These are phyloP conservation scores for Zygotorulaspora sp. DNA, from an alignment of 805 yeast genomes.

Conservation along the genomic window DNA sequence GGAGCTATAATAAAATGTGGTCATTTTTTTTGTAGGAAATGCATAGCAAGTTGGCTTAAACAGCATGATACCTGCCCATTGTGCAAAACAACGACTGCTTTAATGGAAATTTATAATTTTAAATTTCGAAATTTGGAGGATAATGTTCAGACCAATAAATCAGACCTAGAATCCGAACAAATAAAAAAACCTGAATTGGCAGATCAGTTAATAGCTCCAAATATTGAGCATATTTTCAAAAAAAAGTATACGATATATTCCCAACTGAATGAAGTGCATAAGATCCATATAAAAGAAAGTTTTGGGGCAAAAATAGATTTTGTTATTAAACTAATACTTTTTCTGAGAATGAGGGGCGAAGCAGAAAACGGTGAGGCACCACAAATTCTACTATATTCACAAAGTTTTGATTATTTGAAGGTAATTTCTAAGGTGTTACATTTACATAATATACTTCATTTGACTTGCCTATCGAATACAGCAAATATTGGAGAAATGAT, in stretches of 20 bases:
- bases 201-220: background rate
- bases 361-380: conserved; percentile 38
- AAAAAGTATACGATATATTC: conserved; percentile 24
- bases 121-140: conserved; percentile 39
- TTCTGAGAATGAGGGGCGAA: conserved; percentile 51
- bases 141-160: background rate
- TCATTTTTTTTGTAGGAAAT: conserved; percentile 80
- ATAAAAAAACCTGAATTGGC: background rate
- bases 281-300: conserved; percentile 41
- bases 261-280: conserved; percentile 43
- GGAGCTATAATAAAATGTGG: conserved; percentile 91
- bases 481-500: conserved; percentile 26
- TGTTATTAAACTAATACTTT: conserved; percentile 67
- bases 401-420: conserved; percentile 72
- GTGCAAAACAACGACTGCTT: conserved; percentile 55
- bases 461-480: conserved; percentile 45
- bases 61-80: conserved; percentile 66
- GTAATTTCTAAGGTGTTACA: conserved; percentile 63
- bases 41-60: conserved; percentile 70
- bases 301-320: conserved; percentile 87
- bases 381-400: conserved; percentile 86
- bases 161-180: conserved; percentile 1
- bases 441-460: conserved; percentile 49
- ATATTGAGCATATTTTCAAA: conserved; percentile 16
- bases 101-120: conserved; percentile 61